Conservation (phyloP, 495 filamentous ascomycete genomes). For the Podospora pseudocomata region DNA sequence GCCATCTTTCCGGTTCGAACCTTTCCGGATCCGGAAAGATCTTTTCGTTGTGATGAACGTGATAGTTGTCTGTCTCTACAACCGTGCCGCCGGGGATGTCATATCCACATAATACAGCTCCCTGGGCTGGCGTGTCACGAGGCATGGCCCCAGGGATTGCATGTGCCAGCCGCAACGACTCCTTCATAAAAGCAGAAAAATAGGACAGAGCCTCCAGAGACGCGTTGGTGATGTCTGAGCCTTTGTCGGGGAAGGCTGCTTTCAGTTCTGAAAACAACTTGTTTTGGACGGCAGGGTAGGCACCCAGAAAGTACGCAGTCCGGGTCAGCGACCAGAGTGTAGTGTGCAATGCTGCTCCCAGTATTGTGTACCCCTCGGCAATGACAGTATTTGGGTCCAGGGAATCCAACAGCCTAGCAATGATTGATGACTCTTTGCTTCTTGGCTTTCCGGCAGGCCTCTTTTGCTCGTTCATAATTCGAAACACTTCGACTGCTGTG, state of each 20-base stretch:
- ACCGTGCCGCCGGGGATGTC: conserved; percentile 1
- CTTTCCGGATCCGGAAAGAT: background rate
- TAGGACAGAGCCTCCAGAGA: background rate
- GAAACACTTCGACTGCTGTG: background rate
- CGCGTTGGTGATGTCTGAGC: background rate
- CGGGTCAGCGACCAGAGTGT: conserved; percentile 3
- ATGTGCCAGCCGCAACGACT: background rate
- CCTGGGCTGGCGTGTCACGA: background rate
- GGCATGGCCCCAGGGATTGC: background rate
- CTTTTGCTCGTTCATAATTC: background rate
- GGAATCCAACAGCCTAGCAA: background rate
- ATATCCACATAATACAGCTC: background rate
- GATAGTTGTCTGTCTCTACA: background rate
- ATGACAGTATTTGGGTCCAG: background rate
- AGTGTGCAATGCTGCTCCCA: conserved; percentile 4
- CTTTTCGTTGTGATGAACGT: background rate
- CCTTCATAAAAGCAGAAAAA: conserved; percentile 2
- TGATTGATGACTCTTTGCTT: background rate
- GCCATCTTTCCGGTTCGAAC: conserved; percentile 8
- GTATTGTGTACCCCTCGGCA: background rate
- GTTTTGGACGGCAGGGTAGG: background rate
- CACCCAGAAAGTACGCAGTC: background rate
- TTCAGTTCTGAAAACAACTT: background rate
- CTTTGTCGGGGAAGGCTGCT: background rate
- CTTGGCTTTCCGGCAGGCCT: background rate